Base-by-base conservation (phyloP, 2,329 filamentous ascomycete species). In the Aspergillus novofumigatus region DNA sequence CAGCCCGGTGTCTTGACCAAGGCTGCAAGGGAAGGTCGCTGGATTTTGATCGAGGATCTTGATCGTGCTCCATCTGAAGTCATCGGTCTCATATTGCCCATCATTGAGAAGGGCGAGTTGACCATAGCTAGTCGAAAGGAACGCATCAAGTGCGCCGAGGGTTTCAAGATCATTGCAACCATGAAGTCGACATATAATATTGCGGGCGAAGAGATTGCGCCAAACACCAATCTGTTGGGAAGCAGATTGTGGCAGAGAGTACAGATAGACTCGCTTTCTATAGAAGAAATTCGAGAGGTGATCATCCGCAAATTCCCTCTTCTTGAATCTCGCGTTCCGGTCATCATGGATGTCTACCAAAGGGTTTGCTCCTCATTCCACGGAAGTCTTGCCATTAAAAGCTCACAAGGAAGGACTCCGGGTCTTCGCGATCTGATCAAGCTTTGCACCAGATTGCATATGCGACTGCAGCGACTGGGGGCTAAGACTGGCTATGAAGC, bases 1-100 rank as follows among this genome's bases (percentile, higher is more conserved):
- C 86, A 90, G 58, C 86, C 94, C 3, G 94, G 94, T 75, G 90
- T 97, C 21, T 79, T 99, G 65, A 97, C 94, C 0, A 96, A 91
- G 29, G 95, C 95, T 38, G 92, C 97, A 2, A 88, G 84, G 68
- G 93, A 99, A 78, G 95, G 94, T 17, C 84, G 93, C 68, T 99
- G 94, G 95, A 90, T 99, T 6, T 81, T 99, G 62, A 95, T 99
- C 58, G 95, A 99, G 74, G 95, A 99, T 73, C 81, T 99, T 44
- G 92, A 99, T 71, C 87, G 93, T 60, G 94, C 94, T 10, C 94
- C 95, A 4, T 93, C 91, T 63, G 94, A 99, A 74, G 90, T 99
- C 50, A 86, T 99, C 72, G 96, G 93, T 71, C 92, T 92, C 14
- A 83, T 99, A 28, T 80, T 99, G 26, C 94, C 95, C 9, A 81